Conservation (phyloP, 2,329 filamentous ascomycete genomes). For the Talaromyces sp. region DNA sequence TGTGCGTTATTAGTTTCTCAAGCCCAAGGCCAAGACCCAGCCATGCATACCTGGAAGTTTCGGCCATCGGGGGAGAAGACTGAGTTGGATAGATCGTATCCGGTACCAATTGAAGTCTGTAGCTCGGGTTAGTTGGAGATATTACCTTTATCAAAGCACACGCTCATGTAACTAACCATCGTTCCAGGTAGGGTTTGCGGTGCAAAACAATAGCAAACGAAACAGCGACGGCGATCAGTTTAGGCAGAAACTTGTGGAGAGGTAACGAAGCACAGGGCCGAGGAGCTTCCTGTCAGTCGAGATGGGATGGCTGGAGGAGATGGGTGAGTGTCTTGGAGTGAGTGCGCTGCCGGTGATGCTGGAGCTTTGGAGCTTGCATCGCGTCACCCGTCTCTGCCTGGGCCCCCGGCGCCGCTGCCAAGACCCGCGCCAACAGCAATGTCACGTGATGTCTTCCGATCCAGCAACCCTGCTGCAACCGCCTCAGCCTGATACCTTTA, state of each 20-base stretch:
- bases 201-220: background rate
- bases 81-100: slow-evolving; percentile 98
- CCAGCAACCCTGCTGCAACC: too few species aligned
- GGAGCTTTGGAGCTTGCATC: slow-evolving; percentile 10
- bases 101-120: slow-evolving; percentile 98
- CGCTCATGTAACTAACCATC: slow-evolving; percentile 10
- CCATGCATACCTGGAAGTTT: slow-evolving; percentile 77
- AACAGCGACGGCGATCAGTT: background rate
- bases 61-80: slow-evolving; percentile 98
- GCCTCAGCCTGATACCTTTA: background rate
- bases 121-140: background rate
- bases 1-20: slow-evolving; percentile 19
- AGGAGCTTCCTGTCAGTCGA: background rate
- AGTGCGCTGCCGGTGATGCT: slow-evolving; percentile 1
- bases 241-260: background rate
- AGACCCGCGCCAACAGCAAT: background rate
- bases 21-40: background rate
- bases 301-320: background rate
- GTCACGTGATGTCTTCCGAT: slow-evolving; percentile 3
- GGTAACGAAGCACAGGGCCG: background rate
- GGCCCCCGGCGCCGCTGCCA: background rate
- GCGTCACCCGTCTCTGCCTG: slow-evolving; percentile 12
- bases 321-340: background rate
- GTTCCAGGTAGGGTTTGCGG: background rate
- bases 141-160: background rate